These are phyloP conservation scores for Eremothecium gossypii DNA, from an alignment of 1,139 yeast genomes.

Conservation along the genomic window DNA sequence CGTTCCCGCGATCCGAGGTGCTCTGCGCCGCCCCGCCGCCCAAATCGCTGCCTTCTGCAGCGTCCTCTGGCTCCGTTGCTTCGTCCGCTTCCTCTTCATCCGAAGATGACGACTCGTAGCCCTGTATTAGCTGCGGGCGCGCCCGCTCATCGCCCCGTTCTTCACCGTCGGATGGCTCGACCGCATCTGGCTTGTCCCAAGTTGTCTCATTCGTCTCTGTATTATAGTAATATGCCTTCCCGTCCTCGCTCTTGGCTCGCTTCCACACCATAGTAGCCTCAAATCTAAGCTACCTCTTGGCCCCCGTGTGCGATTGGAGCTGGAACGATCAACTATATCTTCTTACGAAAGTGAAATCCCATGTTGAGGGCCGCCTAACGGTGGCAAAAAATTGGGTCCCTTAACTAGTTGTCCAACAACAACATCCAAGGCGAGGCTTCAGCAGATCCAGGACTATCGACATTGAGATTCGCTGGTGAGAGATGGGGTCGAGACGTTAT, in stretches of 20 bases:
- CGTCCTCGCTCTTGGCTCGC: constrained; percentile 53
- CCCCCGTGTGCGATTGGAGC: no score
- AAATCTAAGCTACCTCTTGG: no score
- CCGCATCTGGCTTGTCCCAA: constrained; percentile 70
- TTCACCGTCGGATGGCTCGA: constrained; percentile 5
- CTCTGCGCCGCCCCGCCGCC: constrained; percentile 5
- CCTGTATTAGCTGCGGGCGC: constrained; percentile 38
- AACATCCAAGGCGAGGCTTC: no score
- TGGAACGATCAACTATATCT: no score
- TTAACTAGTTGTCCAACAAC: no score
- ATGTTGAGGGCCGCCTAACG: no score
- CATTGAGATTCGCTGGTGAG: constrained; percentile 2
- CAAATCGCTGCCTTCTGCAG: constrained; percentile 5
- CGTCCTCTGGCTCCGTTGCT: constrained; percentile 6
- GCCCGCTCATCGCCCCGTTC: constrained; percentile 22
- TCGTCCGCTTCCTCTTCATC: not conserved
- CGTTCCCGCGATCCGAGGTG: constrained; percentile 3
- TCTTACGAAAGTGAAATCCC: no score
- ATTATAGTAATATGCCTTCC: constrained; percentile 66
- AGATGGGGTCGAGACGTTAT: constrained; percentile 68
- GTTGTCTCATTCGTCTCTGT: constrained; percentile 57
- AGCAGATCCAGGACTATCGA: no score
- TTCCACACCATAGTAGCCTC: constrained; percentile 41
- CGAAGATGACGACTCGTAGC: constrained; percentile 5
- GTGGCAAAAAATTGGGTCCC: no score